Evolutionary conservation across 345 rosid genomes (phyloP).

Genomic region (Dimocarpus longan): DNA sequence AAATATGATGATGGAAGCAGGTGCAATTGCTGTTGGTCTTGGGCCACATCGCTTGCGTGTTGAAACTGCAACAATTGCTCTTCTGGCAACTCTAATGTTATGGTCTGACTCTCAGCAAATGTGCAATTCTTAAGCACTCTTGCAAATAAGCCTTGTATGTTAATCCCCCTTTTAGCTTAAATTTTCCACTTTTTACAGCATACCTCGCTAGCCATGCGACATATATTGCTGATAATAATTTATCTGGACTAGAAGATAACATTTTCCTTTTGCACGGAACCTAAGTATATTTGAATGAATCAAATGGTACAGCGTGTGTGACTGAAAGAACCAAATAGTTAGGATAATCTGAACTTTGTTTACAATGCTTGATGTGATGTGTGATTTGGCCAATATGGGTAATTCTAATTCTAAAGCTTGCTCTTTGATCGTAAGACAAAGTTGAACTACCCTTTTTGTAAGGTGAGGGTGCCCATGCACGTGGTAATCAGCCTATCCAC

Average conservation of each 20-base stretch:
- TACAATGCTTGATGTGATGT: background rate
- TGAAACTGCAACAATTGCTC: conserved; percentile 89
- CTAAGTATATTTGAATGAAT: background rate
- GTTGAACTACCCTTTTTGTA: background rate
- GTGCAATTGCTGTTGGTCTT: conserved; percentile 75
- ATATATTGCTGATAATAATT: background rate
- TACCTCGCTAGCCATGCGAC: background rate
- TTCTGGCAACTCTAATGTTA: conserved; percentile 74
- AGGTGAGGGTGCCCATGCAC: background rate
- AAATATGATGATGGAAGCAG: conserved; percentile 58
- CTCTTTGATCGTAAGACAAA: background rate
- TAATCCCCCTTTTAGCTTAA: background rate
- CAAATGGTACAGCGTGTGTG: background rate
- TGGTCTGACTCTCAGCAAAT: conserved; percentile 71
- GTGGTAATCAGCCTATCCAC: background rate
- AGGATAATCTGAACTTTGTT: background rate
- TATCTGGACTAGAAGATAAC: background rate
- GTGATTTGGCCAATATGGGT: background rate
- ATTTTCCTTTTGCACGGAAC: background rate
- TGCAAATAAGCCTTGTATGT: conserved; percentile 17
- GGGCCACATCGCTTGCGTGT: conserved; percentile 83
- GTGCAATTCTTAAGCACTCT: conserved; percentile 15
- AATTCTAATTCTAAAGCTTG: background rate
- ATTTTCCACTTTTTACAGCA: background rate
- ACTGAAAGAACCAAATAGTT: background rate